Percentiles rank a stretch among this genome's conserved stretches.
phyloP scores from a whole-genome alignment of 2,329 filamentous ascomycete species.

The Scytalidium sp. region DNA sequence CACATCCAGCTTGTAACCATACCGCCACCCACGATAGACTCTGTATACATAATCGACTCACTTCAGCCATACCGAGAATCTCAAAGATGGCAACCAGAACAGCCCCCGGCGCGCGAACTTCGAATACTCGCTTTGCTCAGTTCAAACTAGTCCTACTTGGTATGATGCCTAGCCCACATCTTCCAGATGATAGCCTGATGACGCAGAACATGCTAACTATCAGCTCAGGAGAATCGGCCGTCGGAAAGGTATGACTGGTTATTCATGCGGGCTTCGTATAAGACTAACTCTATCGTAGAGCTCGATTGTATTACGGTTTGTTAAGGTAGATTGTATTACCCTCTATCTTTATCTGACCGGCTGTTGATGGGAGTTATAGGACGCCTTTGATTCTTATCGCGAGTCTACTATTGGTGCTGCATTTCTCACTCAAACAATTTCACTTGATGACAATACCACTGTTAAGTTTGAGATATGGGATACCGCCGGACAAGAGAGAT shows the following conservation, averaged over 20 bases:
- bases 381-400: constrained; percentile 85
- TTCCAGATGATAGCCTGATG: not conserved
- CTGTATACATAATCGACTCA: not conserved
- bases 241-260: constrained; percentile 76
- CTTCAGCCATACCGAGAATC: constrained; percentile 8
- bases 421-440: constrained; percentile 98
- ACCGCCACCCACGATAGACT: not conserved
- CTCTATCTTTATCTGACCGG: not conserved
- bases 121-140: constrained; percentile 89
- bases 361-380: constrained; percentile 47
- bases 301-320: constrained; percentile 95
- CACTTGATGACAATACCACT: constrained; percentile 94
- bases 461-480: constrained; percentile 99
- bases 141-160: constrained; percentile 98
- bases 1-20: not conserved
- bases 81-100: constrained; percentile 79
- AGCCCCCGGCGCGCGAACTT: constrained; percentile 57
- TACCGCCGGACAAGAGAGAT: constrained; percentile 96
- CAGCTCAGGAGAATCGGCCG: constrained; percentile 84
- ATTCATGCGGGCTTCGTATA: constrained; percentile 9
- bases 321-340: constrained; percentile 69
- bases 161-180: constrained; percentile 43
- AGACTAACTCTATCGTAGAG: constrained; percentile 55
- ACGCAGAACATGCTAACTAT: constrained; percentile 33
- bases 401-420: constrained; percentile 62